Percentiles rank a stretch among this genome's conserved stretches.
Conservation (phyloP, 2,329 filamentous ascomycete species). For the Parafenestella ontariensis region DNA sequence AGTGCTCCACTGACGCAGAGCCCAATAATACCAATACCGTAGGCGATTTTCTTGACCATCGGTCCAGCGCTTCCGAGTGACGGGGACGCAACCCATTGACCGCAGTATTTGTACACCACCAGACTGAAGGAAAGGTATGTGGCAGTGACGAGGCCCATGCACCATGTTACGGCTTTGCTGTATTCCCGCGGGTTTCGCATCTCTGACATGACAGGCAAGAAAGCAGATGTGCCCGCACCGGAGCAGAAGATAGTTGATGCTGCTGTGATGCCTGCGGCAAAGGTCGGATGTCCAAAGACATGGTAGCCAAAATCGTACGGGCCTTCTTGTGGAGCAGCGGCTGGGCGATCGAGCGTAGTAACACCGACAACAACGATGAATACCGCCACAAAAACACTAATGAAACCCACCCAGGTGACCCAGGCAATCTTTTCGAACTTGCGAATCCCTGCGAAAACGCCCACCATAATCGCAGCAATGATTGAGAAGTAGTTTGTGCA, state of each 20-base stretch:
- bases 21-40: conserved; percentile 64
- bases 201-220: conserved; percentile 70
- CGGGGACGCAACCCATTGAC: conserved; percentile 68
- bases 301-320: conserved; percentile 66
- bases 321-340: conserved; percentile 66
- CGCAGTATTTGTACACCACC: conserved; percentile 68
- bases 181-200: conserved; percentile 67
- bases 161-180: conserved; percentile 65
- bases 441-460: conserved; percentile 60
- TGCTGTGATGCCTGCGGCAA: conserved; percentile 65
- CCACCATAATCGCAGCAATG: conserved; percentile 61
- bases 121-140: conserved; percentile 66
- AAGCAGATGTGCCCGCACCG: conserved; percentile 65
- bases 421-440: conserved; percentile 69
- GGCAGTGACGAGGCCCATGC: conserved; percentile 65
- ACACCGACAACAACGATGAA: conserved; percentile 67
- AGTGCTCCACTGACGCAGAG: conserved; percentile 59
- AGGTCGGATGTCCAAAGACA: conserved; percentile 63
- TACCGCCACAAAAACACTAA: conserved; percentile 64
- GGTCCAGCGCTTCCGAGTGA: conserved; percentile 67
- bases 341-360: conserved; percentile 63
- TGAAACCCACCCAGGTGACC: conserved; percentile 68
- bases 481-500: conserved; percentile 68
- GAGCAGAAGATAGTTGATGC: conserved; percentile 66
- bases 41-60: conserved; percentile 66